phyloP scores from a whole-genome alignment of 495 filamentous ascomycete species.

The Talaromyces thailandensis region DNA sequence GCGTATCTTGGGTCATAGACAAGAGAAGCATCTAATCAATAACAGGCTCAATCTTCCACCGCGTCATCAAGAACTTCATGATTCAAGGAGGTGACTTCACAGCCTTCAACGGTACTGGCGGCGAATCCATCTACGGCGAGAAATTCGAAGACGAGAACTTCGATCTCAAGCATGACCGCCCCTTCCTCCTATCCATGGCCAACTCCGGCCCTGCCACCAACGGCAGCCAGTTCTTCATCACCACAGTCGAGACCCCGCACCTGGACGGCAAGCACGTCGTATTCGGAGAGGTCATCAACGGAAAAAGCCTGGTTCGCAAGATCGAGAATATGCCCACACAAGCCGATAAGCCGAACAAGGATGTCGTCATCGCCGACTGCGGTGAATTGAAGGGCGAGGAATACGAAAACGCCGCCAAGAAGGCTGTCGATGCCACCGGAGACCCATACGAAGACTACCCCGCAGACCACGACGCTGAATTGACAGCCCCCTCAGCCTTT shows the following conservation, averaged over 20 bases:
- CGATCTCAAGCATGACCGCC: constrained; percentile 82
- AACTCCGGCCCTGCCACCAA: constrained; percentile 94
- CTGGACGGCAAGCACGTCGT: constrained; percentile 88
- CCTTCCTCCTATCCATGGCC: constrained; percentile 94
- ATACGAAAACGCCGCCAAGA: constrained; percentile 50
- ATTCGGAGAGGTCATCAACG: constrained; percentile 57
- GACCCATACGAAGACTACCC: constrained; percentile 96
- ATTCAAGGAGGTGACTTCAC: constrained; percentile 99
- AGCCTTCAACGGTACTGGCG: constrained; percentile 87
- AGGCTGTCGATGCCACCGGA: constrained; percentile 67
- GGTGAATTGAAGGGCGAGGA: constrained; percentile 71
- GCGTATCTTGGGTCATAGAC: not conserved
- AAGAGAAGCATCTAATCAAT: constrained; percentile 2
- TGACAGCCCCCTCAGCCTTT: constrained; percentile 39
- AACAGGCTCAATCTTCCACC: constrained; percentile 75
- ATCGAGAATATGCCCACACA: constrained; percentile 81
- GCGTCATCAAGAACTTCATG: constrained; percentile 99
- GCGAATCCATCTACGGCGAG: constrained; percentile 95
- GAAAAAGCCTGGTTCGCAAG: constrained; percentile 83
- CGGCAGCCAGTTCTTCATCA: constrained; percentile 97
- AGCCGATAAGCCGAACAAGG: constrained; percentile 68
- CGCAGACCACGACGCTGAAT: constrained; percentile 70
- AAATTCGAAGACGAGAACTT: constrained; percentile 99
- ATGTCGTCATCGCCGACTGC: constrained; percentile 74
- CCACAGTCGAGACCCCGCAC: constrained; percentile 86